Evolutionary conservation across 495 filamentous ascomycete species (phyloP).

Genomic region (Penicillium verhagenii): DNA sequence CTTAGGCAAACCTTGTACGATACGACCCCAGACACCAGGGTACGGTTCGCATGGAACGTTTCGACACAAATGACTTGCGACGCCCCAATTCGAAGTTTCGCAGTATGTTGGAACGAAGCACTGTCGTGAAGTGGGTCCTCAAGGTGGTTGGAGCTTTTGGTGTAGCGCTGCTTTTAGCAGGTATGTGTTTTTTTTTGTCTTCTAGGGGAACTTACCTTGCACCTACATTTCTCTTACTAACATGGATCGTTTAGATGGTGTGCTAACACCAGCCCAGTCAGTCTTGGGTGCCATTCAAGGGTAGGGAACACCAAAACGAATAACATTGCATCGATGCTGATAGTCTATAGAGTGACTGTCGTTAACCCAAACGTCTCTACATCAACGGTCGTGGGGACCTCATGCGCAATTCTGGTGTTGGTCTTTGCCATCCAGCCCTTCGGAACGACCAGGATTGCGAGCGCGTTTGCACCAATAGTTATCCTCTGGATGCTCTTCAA

Average conservation of each 20-base stretch:
- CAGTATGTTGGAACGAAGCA: conserved; percentile 55
- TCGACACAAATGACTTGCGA: conserved; percentile 51
- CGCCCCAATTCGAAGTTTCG: conserved; percentile 51
- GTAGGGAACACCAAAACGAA: background rate
- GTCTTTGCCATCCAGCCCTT: conserved; percentile 69
- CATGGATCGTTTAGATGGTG: too few relatives aligned
- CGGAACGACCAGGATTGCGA: conserved; percentile 61
- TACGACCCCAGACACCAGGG: conserved; percentile 8
- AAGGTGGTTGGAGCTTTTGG: conserved; percentile 66
- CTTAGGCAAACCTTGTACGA: conserved; percentile 26
- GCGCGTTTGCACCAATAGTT: conserved; percentile 66
- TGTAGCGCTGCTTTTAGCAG: conserved; percentile 64
- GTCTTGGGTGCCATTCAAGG: background rate
- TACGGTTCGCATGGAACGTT: conserved; percentile 56
- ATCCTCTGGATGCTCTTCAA: conserved; percentile 73
- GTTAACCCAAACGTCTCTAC: conserved; percentile 34
- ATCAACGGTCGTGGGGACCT: conserved; percentile 58
- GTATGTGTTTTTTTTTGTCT: conserved; percentile 52
- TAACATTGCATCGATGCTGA: background rate
- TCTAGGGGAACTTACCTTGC: background rate
- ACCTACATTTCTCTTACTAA: background rate
- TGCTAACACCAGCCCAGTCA: background rate
- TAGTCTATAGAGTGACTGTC: conserved; percentile 37
- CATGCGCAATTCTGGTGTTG: conserved; percentile 65
- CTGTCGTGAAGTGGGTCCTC: conserved; percentile 47